Conservation (phyloP, 23 red algal genomes). For the Chondrus crispus region DNA sequence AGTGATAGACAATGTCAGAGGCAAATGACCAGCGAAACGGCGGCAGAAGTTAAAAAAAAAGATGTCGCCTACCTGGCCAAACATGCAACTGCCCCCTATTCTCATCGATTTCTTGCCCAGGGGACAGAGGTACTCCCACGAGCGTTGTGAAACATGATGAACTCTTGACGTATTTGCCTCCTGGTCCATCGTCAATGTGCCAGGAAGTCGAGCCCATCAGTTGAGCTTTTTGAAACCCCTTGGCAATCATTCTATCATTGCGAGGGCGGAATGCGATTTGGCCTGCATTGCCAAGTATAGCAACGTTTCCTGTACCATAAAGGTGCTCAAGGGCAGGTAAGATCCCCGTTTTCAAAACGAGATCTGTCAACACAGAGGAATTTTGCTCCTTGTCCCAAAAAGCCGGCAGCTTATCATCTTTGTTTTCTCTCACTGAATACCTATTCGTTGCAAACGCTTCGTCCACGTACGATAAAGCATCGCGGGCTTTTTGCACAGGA, state of each 20-base stretch:
- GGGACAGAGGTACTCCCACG: slow-evolving; percentile 24
- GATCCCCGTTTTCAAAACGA: too few species aligned
- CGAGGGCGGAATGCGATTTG: slow-evolving; percentile 41
- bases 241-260: not conserved
- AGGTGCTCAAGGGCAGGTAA: too few species aligned
- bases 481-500: not conserved
- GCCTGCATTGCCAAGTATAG: not conserved
- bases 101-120: slow-evolving; percentile 29
- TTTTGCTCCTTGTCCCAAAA: not conserved
- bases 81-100: slow-evolving; percentile 46
- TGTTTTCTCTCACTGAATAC: too few species aligned
- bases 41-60: too few species aligned
- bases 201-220: not conserved
- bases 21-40: too few species aligned
- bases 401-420: not conserved
- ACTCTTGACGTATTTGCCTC: slow-evolving; percentile 25
- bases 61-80: slow-evolving; percentile 53
- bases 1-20: too few species aligned
- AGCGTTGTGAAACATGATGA: slow-evolving; percentile 3
- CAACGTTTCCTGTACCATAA: slow-evolving; percentile 23
- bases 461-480: slow-evolving; percentile 10
- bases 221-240: not conserved
- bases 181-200: slow-evolving; percentile 29
- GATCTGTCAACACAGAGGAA: not conserved
- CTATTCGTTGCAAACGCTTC: not conserved